Evolutionary conservation across 768 basidiomycete species (phyloP), one percentile per base, ranked within the genome.

Genomic region (Podaxis rugospora): DNA sequence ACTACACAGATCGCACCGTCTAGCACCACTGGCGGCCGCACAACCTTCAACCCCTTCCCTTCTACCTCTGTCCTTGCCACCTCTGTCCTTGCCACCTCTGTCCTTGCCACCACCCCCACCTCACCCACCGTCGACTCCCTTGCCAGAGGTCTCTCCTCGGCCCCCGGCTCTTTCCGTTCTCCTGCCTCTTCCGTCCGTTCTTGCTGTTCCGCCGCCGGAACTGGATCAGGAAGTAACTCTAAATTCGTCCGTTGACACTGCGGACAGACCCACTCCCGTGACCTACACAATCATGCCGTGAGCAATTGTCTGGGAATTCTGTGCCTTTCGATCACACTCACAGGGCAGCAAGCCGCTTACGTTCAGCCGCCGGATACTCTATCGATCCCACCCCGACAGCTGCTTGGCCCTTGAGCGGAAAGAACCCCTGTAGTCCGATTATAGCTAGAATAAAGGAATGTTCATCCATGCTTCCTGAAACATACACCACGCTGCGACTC

Each of bases 351-450:
- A 95, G 78, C 57, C 93, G 83, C 72, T 85, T 92, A 59, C 93
- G 82, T 71, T 95, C 93, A 14, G 77, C 72, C 18, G 80, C 69
- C 23, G 90, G 90, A 68, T 87, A 87, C 65, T 95, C 93, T 53
- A 95, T 80, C 14, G 92, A 90, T n/a, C 93, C 93, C 35, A 95
- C 87, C 32, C 93, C 92, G 32, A 87, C 84, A 14, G 93, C 91
- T 49, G 89, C 86, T 62, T 92, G 87, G n/a, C 93, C 93, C 67
- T 88, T 93, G 55, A 93, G 76, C 39, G 92, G 90, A 68, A 94
- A 93, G 74, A 94, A 93, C 0, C 92, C 92, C 72, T 93, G 92
- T 4, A 94, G 80, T 37, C 91, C 92, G 64, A 94, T 83, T 68
- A 94, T 93, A 37, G 93, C 92, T 92, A 63, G 14, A 51, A 9